Evolutionary conservation across 257 asterid species (phyloP), one percentile per base, ranked within the genome.

Genomic region (Jasminum sambac): DNA sequence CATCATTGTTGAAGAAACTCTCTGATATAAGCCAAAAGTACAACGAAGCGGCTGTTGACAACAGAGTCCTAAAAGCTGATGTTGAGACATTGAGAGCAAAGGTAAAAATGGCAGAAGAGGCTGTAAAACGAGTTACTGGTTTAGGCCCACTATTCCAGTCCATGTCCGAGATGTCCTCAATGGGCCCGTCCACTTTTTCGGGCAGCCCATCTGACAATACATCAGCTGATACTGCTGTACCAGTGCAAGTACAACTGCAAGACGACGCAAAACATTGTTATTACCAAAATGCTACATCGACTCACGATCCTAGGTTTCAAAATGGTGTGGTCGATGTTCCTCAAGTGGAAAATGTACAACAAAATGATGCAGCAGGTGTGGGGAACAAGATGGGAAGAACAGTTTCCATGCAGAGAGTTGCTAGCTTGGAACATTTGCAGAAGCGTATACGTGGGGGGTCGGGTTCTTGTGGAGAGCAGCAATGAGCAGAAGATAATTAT

Each of bases 51-150:
- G 96, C 96, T 52, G 99, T 91, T 73, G 98, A 91, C 84, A 89
- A 91, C 71, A 84, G 99, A 81, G 95, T 94, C 81, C 81, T 94
- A 79, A 94, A 91, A 81, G 99, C 99, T 76, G 95, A 94, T 79
- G 90, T 88, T 55, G 98, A 93, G 88, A 93, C 98, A 70, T 68
- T 93, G 67, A 86, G 97, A 81, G 97, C 97, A 55, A 93, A 93
- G 93, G 98, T 90, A 78, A 89, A 86, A 80, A 90, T 93, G 97
- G 98, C 97, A 2, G 98, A 93, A 81, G 96, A 86, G 72, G 82
- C 91, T 1, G 98, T 90, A 61, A 93, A 93, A 78, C 79, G 96
- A 76, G 90, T 90, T 14, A 93, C 98, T 11, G 98, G 97, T 7
- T 71, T 93, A 82, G 84, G 84, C 75, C 88, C 97, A 25, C 74